Percentiles rank a stretch among this genome's conserved stretches.
Evolutionary conservation across 805 yeast genomes (phyloP).

Genomic region (Saturnispora quitensis): DNA sequence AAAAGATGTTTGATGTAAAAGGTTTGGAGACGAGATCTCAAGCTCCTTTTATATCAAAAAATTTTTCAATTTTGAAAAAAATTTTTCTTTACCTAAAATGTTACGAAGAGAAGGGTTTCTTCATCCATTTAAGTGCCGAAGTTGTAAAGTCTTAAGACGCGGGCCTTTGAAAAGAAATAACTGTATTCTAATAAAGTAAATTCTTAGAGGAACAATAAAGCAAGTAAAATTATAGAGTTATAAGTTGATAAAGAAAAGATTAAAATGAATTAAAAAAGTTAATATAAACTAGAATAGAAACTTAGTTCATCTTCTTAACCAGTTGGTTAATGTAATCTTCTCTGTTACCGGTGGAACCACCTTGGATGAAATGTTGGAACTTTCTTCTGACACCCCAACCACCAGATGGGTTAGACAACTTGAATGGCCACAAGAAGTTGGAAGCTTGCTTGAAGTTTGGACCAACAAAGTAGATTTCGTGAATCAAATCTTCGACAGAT

Average conservation of each 20-base stretch:
- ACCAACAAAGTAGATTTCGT: slow-evolving; percentile 93
- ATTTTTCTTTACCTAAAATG: neutral
- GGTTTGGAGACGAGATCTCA: neutral
- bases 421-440: slow-evolving; percentile 98
- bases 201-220: neutral
- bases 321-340: slow-evolving; percentile 91
- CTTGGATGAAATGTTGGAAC: slow-evolving; percentile 95
- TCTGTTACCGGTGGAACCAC: slow-evolving; percentile 98
- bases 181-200: neutral
- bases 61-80: neutral
- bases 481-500: slow-evolving; percentile 89
- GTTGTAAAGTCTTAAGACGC: too few species aligned
- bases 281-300: slow-evolving; percentile 10
- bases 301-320: slow-evolving; percentile 88
- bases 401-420: slow-evolving; percentile 92
- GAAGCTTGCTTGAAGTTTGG: slow-evolving; percentile 98
- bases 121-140: neutral
- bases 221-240: slow-evolving; percentile 4
- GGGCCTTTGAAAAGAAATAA: too few species aligned
- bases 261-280: slow-evolving; percentile 4
- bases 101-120: neutral
- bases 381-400: slow-evolving; percentile 97
- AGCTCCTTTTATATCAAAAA: neutral
- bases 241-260: slow-evolving; percentile 2
- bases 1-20: neutral